Evolutionary conservation across 2,329 filamentous ascomycete species (phyloP), one percentile per base, ranked within the genome.

Genomic region (Aspergillus pseudoglaucus): DNA sequence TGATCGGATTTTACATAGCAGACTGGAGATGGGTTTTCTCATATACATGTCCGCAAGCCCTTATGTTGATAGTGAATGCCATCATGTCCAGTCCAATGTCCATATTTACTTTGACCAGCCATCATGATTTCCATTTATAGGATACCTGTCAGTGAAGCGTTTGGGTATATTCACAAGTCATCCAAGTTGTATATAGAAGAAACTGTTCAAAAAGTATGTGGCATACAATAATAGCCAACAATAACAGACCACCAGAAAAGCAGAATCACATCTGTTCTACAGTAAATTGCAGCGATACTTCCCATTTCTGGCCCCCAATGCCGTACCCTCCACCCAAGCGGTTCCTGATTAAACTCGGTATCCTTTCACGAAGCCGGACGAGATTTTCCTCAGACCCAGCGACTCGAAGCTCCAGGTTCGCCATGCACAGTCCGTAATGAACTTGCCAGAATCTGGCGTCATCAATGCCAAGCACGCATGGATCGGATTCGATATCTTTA

Each of bases 371-470:
- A 54, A 97, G 69, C 59, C 85, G 85, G 49, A 78, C 77, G 50
- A 94, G 73, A 5, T 84, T 80, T 12, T 85, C 81, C 52, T 93
- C 88, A 39, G 87, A 83, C 4, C 84, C 85, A 49, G 71, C 65
- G 22, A 95, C 80, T 50, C 84, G 80, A 17, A 98, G 70, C 67
- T 89, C 94, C 56, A 98, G 68, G 64, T 94, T 96, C 7, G 93
- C 93, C 86, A 97, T 95, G 63, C 90, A 95, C 37, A 97, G 76
- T 1, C 91, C 90, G 65, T 97, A 96, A 69, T 98, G 93, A 12
- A 96, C 93, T 73, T 98, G 93, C 93, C 93, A 98, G 68, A 98
- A 95, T 63, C 90, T 84, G 1, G 90, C 91, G 61, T 96, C 90
- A 49, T 96, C 88, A 42, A 98, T 83, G 1, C 79, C 79, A 40